Evolutionary conservation across 164 flowering plant genomes (phyloP), one percentile per base, ranked within the genome.

Genomic region (Hamamelis virginiana): DNA sequence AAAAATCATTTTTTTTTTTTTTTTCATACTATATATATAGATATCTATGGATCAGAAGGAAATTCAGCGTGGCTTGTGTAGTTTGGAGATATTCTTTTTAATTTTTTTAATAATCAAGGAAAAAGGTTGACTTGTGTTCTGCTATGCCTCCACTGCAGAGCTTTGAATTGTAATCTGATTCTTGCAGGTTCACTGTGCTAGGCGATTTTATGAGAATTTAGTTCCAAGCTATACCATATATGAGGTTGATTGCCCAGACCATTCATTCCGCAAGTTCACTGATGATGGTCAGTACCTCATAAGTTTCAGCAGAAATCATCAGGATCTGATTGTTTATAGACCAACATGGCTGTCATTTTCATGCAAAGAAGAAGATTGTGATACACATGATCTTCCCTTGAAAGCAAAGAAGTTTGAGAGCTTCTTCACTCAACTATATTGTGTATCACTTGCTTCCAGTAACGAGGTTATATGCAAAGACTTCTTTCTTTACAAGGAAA

Each of bases 391-490:
- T 72, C 87, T 90, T 62, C 98, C 98, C 8, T 59, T 75, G 5
- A 86, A 79, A 72, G 90, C 92, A 43, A 87, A 77, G 75, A 90
- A 78, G 76, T 93, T 96, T 72, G 97, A 89, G 65, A 88, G 97
- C 72, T 96, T 86, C 80, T 96, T 96, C 85, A 88, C 84, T 21
- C 88, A 88, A 66, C 75, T 93, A 23, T 89, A 91, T 62, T 72
- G 79, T 64, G 86, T 89, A 11, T 61, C 94, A 28, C 97, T 96
- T 78, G 98, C 97, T 67, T 86, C 98, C 15, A 70, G 76, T 79
- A 90, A 91, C 73, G 98, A 93, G 78, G 79, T 89, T 72, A 88
- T 96, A 65, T 89, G 97, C 82, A 96, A 93, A 75, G 99, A 96
- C 72, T 91, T 96, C 82, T 96, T 96, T 68, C 87, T 93, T 25